Conservation (phyloP, 805 yeast genomes). For the Millerozyma acaciae region DNA sequence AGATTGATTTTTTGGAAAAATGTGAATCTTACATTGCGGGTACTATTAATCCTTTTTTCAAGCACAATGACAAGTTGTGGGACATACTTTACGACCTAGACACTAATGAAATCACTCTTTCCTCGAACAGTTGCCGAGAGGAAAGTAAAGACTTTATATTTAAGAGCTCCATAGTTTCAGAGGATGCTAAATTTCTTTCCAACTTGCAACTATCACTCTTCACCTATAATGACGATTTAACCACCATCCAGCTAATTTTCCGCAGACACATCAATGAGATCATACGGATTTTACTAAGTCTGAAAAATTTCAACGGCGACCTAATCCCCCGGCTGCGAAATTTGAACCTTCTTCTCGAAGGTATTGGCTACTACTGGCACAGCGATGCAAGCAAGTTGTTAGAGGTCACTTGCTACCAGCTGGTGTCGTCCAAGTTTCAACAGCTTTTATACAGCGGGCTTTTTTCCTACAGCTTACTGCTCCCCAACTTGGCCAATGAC, state of each 20-base stretch:
- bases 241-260: conserved; percentile 41
- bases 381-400: conserved; percentile 38
- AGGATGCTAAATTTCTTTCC: conserved; percentile 43
- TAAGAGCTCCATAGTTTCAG: conserved; percentile 37
- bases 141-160: conserved; percentile 12
- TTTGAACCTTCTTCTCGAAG: conserved; percentile 31
- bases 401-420: conserved; percentile 40
- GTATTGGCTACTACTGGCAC: conserved; percentile 42
- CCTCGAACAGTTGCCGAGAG: conserved; percentile 13
- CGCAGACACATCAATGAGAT: conserved; percentile 44
- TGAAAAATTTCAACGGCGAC: conserved; percentile 30
- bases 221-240: conserved; percentile 43
- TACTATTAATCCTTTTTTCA: conserved; percentile 63
- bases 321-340: conserved; percentile 15
- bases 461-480: conserved; percentile 28
- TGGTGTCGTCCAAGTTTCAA: conserved; percentile 33
- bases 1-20: conserved; percentile 45
- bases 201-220: conserved; percentile 40
- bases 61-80: conserved; percentile 51
- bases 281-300: conserved; percentile 33
- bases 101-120: conserved; percentile 36
- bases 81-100: conserved; percentile 63
- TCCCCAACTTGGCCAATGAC: conserved; percentile 38
- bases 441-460: conserved; percentile 26
- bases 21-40: conserved; percentile 53